Evolutionary conservation across 306 rosid genomes (phyloP).

Genomic region (Malus sieversii): DNA sequence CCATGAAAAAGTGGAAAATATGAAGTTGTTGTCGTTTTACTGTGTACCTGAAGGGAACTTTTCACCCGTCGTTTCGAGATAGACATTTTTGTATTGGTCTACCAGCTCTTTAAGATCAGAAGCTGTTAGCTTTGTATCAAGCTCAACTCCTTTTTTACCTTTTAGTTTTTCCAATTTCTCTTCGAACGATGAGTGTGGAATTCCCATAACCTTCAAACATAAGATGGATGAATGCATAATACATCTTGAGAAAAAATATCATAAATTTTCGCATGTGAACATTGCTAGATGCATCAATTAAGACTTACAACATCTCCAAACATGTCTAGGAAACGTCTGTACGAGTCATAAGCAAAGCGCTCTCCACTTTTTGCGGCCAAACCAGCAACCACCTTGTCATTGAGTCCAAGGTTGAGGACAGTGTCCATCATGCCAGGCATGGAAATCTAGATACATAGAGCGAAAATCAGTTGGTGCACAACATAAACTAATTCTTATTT

Average conservation of each 20-base stretch:
- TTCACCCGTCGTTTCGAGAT: slow-evolving; percentile 57
- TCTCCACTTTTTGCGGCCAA: slow-evolving; percentile 89
- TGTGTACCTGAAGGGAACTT: slow-evolving; percentile 79
- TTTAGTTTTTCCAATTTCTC: slow-evolving; percentile 70
- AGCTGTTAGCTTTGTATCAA: slow-evolving; percentile 66
- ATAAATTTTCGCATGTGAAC: neutral
- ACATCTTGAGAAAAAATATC: neutral
- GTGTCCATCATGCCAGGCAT: slow-evolving; percentile 99
- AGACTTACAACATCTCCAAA: slow-evolving; percentile 89
- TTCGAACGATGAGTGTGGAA: slow-evolving; percentile 77
- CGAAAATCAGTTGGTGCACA: neutral
- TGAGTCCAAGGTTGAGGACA: slow-evolving; percentile 93
- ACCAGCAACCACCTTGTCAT: slow-evolving; percentile 83
- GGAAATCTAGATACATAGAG: slow-evolving; percentile 47
- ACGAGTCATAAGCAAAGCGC: slow-evolving; percentile 92
- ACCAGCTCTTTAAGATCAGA: slow-evolving; percentile 76
- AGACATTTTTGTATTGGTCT: slow-evolving; percentile 71
- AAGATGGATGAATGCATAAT: neutral
- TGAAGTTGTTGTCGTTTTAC: slow-evolving; percentile 6
- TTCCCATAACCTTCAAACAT: slow-evolving; percentile 61
- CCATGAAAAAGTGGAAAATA: neutral
- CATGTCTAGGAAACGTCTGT: slow-evolving; percentile 92
- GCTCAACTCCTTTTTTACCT: slow-evolving; percentile 44
- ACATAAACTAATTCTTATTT: neutral
- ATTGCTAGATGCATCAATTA: neutral